Base-by-base conservation (phyloP, 495 filamentous ascomycete genomes). In the Tuber microsphaerosporum region DNA sequence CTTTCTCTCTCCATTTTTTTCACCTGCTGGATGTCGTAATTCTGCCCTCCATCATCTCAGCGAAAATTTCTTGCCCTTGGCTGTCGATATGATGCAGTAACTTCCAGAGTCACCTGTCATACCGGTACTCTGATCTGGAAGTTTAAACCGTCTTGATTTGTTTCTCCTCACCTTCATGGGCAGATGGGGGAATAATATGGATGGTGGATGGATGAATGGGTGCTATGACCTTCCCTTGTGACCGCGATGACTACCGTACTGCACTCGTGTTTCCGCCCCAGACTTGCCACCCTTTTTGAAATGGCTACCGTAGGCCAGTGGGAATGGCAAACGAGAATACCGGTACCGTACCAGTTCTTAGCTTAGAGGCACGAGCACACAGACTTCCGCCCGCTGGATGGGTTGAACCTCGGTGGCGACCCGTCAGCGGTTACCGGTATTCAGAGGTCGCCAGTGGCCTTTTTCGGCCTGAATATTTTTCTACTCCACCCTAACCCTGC, bases 181-280 rank as follows among this genome's bases (percentile, higher is more conserved):
- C 17, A 19, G 56, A 7, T 65, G 56, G 26, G 16, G 48, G 48
- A 20, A 56, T 12, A 2, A 2, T 8, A 3, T 61, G n/a, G 56
- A n/a, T 61, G n/a, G 19, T 65, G 26, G 56, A 26, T 56, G n/a
- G 22, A 14, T 65, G 26, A 12, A 10, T 61, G n/a, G 56, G 16
- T 65, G 56, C 26, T 65, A 65, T 8, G 56, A 65, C 56, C 56
- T 34, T 65, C n/a, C 56, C 56, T 65, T 65, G 56, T 65, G 56
- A 65, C 56, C 14, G 26, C 26, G 3, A 17, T 65, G 56, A 65
- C 26, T 34, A 34, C 56, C 20, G 46, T n/a, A 51, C 20, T 10
- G 9, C 10, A 14, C n/a, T 61, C 22, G 51, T 61, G 51, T 61
- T 2, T 61, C n/a, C 9, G 2, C n/a, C 26, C 51, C 20, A 51